These are phyloP conservation scores for Exophiala aquamarina DNA, from an alignment of 2,329 filamentous ascomycete genomes.

Conservation along the genomic window DNA sequence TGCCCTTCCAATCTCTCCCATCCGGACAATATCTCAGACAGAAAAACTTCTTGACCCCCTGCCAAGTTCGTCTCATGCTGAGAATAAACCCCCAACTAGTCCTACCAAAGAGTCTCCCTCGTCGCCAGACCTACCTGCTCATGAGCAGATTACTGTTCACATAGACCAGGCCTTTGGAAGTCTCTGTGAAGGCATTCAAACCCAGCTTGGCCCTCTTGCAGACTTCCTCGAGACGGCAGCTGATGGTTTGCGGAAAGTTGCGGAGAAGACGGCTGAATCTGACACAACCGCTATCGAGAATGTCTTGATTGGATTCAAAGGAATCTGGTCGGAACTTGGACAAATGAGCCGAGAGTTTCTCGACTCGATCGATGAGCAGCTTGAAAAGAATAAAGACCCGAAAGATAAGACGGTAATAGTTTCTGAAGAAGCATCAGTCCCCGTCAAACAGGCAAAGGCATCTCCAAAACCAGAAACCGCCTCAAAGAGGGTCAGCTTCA, in stretches of 20 bases:
- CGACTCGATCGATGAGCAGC: constrained; percentile 11
- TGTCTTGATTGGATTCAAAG: constrained; percentile 39
- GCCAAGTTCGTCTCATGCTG: background rate
- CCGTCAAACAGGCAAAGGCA: background rate
- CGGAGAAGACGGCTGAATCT: constrained; percentile 36
- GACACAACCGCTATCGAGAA: constrained; percentile 39
- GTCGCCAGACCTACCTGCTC: constrained; percentile 26
- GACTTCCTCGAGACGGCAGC: constrained; percentile 40
- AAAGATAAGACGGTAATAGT: no score
- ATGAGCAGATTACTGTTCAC: constrained; percentile 37
- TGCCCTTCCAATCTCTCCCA: no score
- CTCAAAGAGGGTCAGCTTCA: constrained; percentile 18
- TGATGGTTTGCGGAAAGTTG: constrained; percentile 34
- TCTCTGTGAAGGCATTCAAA: constrained; percentile 35
- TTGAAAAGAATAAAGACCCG: constrained; percentile 4
- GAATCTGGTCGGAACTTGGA: constrained; percentile 42
- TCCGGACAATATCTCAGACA: no score
- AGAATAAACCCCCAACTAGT: background rate
- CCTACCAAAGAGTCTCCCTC: no score
- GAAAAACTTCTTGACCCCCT: no score
- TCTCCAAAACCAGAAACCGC: background rate
- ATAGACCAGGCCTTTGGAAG: constrained; percentile 37
- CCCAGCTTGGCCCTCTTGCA: constrained; percentile 37
- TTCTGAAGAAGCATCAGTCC: no score
- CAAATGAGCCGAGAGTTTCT: constrained; percentile 23